These are phyloP conservation scores for Euryodendron excelsum DNA, from an alignment of 148 eudicot genomes.

Conservation along the genomic window DNA sequence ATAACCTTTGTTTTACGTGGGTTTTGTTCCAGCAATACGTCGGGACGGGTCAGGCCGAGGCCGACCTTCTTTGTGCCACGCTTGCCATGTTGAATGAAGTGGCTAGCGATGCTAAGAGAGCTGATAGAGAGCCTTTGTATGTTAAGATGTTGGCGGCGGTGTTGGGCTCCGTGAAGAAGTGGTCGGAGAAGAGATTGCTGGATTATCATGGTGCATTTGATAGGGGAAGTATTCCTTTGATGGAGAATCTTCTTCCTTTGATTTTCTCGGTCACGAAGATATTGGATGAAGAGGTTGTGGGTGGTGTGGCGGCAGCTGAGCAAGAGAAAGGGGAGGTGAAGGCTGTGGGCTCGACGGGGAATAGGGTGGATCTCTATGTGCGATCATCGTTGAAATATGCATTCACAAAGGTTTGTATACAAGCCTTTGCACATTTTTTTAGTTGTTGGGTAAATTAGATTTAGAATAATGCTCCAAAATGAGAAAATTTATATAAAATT, in stretches of 20 bases:
- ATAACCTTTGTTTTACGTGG: constrained; percentile 82
- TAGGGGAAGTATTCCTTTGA: constrained; percentile 31
- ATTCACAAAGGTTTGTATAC: constrained; percentile 54
- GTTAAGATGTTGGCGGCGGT: constrained; percentile 53
- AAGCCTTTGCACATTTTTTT: too few species aligned
- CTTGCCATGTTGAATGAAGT: constrained; percentile 68
- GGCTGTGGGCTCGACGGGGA: constrained; percentile 31
- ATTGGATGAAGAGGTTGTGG: constrained; percentile 61
- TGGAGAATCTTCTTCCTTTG: constrained; percentile 73
- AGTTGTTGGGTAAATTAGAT: too few species aligned
- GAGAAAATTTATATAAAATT: too few species aligned
- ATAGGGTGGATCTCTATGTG: constrained; percentile 68
- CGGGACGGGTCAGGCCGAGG: constrained; percentile 64
- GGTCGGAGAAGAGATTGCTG: constrained; percentile 69
- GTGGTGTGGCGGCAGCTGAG: constrained; percentile 27
- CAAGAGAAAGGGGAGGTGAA: constrained; percentile 39
- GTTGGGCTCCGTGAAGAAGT: constrained; percentile 53
- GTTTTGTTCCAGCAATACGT: constrained; percentile 73
- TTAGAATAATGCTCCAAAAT: too few species aligned
- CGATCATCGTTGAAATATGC: constrained; percentile 68
- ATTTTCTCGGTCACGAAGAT: constrained; percentile 54
- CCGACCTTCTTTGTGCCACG: constrained; percentile 61
- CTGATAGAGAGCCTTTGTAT: constrained; percentile 55
- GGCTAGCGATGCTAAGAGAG: constrained; percentile 61
- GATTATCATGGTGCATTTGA: constrained; percentile 51